Conservation (phyloP, 208 protist species). For the Wallacemonas sp. region DNA sequence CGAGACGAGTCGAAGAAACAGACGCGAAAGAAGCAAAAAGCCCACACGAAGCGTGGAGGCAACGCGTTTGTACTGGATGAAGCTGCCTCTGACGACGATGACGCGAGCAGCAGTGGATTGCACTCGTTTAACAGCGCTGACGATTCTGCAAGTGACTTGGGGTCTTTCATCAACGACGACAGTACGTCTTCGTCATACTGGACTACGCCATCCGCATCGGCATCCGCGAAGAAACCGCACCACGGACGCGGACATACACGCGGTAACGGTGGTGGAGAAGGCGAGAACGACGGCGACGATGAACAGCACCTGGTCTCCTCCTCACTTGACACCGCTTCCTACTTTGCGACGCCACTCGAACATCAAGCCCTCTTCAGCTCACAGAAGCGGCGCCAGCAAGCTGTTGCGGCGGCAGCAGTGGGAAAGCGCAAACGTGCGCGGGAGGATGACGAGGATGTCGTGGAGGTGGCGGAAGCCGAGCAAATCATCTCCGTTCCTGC, state of each 20-base stretch:
- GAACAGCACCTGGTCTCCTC: neutral
- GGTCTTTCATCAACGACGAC: constrained; percentile 24
- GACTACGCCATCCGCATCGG: constrained; percentile 9
- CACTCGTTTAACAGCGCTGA: constrained; percentile 15
- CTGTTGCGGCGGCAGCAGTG: neutral
- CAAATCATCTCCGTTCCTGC: constrained; percentile 30
- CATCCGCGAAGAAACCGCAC: neutral
- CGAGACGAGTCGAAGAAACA: neutral
- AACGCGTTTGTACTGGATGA: constrained; percentile 39
- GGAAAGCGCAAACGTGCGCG: neutral
- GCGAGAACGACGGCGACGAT: constrained; percentile 5
- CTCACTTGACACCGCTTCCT: constrained; percentile 13
- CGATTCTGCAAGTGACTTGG: constrained; percentile 1
- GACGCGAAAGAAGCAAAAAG: neutral
- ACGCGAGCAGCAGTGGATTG: neutral
- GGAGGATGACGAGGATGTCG: neutral
- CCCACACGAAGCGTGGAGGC: constrained; percentile 4
- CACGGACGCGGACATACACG: neutral
- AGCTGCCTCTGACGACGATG: neutral
- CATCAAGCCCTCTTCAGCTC: constrained; percentile 5
- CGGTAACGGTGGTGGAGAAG: too few relatives aligned
- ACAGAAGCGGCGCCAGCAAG: neutral
- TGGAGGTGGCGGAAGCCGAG: neutral
- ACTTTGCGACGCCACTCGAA: constrained; percentile 11
- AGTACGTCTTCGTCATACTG: constrained; percentile 23